These are phyloP conservation scores for Phytopythium delawarense DNA, from an alignment of 352 stramenopile species.

Conservation along the genomic window DNA sequence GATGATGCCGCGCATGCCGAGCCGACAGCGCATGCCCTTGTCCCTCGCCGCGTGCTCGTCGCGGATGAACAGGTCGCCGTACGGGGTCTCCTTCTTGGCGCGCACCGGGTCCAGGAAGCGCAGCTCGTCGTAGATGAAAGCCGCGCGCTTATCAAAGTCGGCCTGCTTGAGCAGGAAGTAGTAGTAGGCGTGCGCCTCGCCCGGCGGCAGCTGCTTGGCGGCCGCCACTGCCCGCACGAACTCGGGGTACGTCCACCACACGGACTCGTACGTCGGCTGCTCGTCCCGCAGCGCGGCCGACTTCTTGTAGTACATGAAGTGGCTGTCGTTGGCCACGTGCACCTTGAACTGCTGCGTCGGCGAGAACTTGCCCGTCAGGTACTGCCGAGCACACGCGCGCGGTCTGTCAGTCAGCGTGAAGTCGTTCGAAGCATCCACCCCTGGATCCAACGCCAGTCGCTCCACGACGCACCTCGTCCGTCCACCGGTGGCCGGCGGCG, in stretches of 20 bases:
- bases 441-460: too few relatives aligned
- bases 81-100: conserved; percentile 42
- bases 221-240: conserved; percentile 36
- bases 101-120: conserved; percentile 90
- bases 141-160: conserved; percentile 30
- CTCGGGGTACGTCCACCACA: conserved; percentile 56
- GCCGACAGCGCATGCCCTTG: conserved; percentile 72
- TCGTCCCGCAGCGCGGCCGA: conserved; percentile 24
- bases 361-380: conserved; percentile 42
- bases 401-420: background rate
- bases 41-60: conserved; percentile 24
- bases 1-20: conserved; percentile 92
- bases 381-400: conserved; percentile 14
- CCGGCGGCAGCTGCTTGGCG: conserved; percentile 14
- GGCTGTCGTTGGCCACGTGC: conserved; percentile 81
- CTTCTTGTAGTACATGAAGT: conserved; percentile 94
- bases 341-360: conserved; percentile 43
- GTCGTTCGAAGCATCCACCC: too few relatives aligned
- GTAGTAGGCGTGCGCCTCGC: conserved; percentile 31
- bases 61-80: conserved; percentile 53
- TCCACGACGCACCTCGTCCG: conserved; percentile 45
- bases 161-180: conserved; percentile 58
- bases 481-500: conserved; percentile 75
- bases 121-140: conserved; percentile 86
- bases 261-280: conserved; percentile 37